phyloP scores from a whole-genome alignment of 257 asterid genomes.

The Solanum lignicaule region DNA sequence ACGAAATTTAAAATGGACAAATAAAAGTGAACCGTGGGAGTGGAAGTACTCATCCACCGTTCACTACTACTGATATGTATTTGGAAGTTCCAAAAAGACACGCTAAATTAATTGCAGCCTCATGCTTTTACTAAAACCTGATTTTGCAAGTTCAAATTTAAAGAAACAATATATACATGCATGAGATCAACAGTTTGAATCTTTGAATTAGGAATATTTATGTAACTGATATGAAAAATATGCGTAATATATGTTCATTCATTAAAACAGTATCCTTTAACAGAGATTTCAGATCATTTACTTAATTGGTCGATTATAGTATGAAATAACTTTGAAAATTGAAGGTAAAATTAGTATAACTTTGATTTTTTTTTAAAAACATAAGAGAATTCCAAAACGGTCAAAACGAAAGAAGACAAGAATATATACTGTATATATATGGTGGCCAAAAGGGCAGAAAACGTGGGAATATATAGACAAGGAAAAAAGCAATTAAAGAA shows the following conservation, averaged over 20 bases:
- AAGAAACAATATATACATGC: neutral
- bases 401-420: slow-evolving; percentile 9
- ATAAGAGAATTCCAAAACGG: neutral
- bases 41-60: neutral
- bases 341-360: neutral
- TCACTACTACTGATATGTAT: neutral
- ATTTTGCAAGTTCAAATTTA: neutral
- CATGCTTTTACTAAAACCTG: neutral
- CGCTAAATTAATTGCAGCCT: neutral
- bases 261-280: neutral
- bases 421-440: neutral
- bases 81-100: neutral
- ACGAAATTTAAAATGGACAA: neutral
- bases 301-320: neutral
- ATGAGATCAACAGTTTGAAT: neutral
- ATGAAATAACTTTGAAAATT: neutral
- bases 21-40: neutral
- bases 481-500: slow-evolving; percentile 4
- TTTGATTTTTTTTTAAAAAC: neutral
- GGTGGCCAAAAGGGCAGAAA: slow-evolving; percentile 1
- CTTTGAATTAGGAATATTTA: neutral
- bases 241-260: neutral
- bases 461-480: slow-evolving; percentile 10
- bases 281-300: neutral
- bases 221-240: neutral